These are phyloP conservation scores for Sarcocystis neurona DNA, from an alignment of 169 alveolate species.

Conservation along the genomic window DNA sequence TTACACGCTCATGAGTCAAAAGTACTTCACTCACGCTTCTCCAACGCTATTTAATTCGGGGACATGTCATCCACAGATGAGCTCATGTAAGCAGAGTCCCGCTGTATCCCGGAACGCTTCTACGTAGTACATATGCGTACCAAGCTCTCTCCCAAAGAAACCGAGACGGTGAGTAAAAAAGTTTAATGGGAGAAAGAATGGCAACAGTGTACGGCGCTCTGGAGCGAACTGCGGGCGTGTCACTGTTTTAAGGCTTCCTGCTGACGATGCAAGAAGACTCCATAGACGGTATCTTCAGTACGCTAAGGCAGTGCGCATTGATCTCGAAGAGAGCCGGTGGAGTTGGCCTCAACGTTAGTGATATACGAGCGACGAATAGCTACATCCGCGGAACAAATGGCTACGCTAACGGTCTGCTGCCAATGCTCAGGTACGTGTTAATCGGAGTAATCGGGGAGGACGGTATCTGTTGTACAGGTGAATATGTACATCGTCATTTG, in stretches of 20 bases:
- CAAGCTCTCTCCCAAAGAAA: too few relatives aligned
- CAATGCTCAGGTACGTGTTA: conserved; percentile 93
- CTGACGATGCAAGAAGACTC: conserved; percentile 86
- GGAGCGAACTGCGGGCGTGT: too few relatives aligned
- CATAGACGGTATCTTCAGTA: conserved; percentile 96
- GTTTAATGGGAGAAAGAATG: too few relatives aligned
- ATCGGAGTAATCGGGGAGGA: too few relatives aligned
- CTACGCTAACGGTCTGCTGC: conserved; percentile 96
- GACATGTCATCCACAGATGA: conserved; percentile 95
- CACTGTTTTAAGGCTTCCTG: conserved; percentile 27
- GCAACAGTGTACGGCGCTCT: too few relatives aligned
- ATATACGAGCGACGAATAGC: conserved; percentile 94
- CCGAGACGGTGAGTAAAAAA: too few relatives aligned
- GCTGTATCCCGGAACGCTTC: too few relatives aligned
- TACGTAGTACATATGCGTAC: too few relatives aligned
- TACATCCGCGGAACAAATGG: conserved; percentile 99
- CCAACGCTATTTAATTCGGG: conserved; percentile 99
- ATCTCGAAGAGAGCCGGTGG: conserved; percentile 99
- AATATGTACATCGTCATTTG: too few relatives aligned
- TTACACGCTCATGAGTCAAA: conserved; percentile 93
- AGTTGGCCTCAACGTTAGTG: conserved; percentile 95
- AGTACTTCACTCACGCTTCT: conserved; percentile 98
- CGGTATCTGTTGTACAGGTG: too few relatives aligned
- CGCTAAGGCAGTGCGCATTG: conserved; percentile 88
- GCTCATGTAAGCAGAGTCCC: conserved; percentile 75